Evolutionary conservation across 2,329 filamentous ascomycete species (phyloP).

Genomic region (Colletotrichum cordylinicola): DNA sequence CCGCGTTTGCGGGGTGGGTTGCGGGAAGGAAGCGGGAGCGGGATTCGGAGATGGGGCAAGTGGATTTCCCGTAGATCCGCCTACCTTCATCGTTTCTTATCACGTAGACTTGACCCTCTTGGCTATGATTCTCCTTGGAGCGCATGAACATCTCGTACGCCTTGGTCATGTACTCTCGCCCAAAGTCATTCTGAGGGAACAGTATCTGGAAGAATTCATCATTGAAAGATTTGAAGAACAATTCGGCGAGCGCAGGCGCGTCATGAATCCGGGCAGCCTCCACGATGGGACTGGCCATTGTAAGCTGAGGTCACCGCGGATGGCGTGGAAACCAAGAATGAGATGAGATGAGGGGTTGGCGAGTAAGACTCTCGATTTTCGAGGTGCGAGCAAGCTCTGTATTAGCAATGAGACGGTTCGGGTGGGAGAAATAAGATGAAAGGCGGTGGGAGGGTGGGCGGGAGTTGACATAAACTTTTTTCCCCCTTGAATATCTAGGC

Average conservation of each 20-base stretch:
- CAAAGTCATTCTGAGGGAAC: slow-evolving; percentile 16
- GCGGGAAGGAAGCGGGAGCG: not conserved
- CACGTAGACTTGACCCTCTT: slow-evolving; percentile 15
- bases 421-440: not conserved
- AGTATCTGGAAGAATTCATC: slow-evolving; percentile 13
- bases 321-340: not conserved
- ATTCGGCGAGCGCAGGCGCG: slow-evolving; percentile 1
- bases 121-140: not conserved
- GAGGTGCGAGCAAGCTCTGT: not conserved
- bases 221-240: slow-evolving; percentile 20
- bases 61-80: not conserved
- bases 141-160: slow-evolving; percentile 7
- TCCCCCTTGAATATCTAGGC: not conserved
- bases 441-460: not conserved
- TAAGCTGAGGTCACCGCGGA: not conserved
- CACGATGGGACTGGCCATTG: not conserved
- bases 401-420: not conserved
- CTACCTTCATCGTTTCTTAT: slow-evolving; percentile 8
- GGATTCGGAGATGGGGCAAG: not conserved
- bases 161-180: slow-evolving; percentile 5
- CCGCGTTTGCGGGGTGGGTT: not conserved
- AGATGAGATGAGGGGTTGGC: not conserved
- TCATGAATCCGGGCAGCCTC: slow-evolving; percentile 7
- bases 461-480: not conserved
- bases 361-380: not conserved